Evolutionary conservation across 306 rosid genomes (phyloP).

Genomic region (Abrus pulchellus): DNA sequence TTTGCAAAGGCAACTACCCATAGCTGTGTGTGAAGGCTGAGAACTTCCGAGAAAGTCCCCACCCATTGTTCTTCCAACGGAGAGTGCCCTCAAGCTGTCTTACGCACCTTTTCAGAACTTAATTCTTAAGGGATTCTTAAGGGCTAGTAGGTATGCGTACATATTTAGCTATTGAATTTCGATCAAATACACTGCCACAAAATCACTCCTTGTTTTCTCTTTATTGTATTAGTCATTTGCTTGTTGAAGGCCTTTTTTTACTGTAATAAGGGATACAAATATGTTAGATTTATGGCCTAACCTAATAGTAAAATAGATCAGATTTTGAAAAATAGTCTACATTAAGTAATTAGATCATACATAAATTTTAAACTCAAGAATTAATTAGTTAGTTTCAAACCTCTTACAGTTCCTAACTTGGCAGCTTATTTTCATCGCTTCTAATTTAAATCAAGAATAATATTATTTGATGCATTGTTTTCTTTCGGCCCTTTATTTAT

Average conservation of each 20-base stretch:
- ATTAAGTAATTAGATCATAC: too few species aligned
- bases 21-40: slow-evolving; percentile 31
- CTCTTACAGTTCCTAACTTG: too few species aligned
- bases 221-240: slow-evolving; percentile 38
- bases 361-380: too few species aligned
- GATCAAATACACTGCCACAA: slow-evolving; percentile 35
- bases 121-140: slow-evolving; percentile 45
- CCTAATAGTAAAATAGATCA: too few species aligned
- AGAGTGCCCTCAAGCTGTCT: slow-evolving; percentile 78
- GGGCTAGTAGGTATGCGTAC: slow-evolving; percentile 2
- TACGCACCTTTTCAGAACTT: slow-evolving; percentile 59
- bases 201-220: background rate
- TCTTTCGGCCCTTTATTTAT: slow-evolving; percentile 22
- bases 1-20: slow-evolving; percentile 21
- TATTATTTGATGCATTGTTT: background rate
- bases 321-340: too few species aligned
- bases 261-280: background rate
- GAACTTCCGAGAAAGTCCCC: slow-evolving; percentile 49
- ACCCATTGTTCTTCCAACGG: slow-evolving; percentile 1
- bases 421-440: too few species aligned
- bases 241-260: slow-evolving; percentile 30
- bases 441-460: slow-evolving; percentile 12
- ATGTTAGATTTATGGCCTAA: too few species aligned
- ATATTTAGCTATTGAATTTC: slow-evolving; percentile 26
- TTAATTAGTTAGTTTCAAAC: too few species aligned